phyloP scores from a whole-genome alignment of 495 filamentous ascomycete species.

The Penicillium herquei region DNA sequence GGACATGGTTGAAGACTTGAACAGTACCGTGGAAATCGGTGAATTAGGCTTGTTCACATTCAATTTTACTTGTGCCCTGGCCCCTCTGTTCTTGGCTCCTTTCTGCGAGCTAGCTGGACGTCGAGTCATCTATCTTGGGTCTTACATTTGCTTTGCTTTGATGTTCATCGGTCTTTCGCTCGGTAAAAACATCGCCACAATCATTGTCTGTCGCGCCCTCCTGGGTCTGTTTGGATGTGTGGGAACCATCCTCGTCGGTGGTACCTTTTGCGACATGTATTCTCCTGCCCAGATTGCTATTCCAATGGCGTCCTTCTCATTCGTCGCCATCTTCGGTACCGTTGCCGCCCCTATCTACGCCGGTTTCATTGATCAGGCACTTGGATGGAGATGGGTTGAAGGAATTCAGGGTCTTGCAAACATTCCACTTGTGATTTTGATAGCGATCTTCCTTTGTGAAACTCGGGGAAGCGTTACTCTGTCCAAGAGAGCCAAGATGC shows the following conservation, averaged over 20 bases:
- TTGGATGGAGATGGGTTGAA: conserved; percentile 79
- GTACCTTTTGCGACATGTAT: conserved; percentile 74
- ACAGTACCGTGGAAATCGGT: conserved; percentile 32
- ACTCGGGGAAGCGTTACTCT: conserved; percentile 64
- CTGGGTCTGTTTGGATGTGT: conserved; percentile 75
- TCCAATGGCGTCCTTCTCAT: conserved; percentile 76
- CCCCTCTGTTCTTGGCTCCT: conserved; percentile 44
- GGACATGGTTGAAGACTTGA: conserved; percentile 37
- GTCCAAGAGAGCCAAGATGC: conserved; percentile 58
- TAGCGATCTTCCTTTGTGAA: conserved; percentile 60
- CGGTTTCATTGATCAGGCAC: conserved; percentile 65
- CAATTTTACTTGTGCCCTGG: conserved; percentile 41
- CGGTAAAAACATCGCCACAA: conserved; percentile 64
- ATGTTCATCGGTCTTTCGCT: conserved; percentile 44
- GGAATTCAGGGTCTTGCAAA: conserved; percentile 75
- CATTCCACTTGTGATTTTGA: conserved; percentile 54
- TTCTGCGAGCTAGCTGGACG: conserved; percentile 46
- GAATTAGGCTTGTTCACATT: conserved; percentile 44
- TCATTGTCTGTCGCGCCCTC: conserved; percentile 66
- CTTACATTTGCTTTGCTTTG: conserved; percentile 38
- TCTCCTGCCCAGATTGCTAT: conserved; percentile 70
- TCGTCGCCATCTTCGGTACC: conserved; percentile 71
- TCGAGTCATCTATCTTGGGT: conserved; percentile 37
- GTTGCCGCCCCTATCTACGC: conserved; percentile 70
- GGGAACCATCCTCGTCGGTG: conserved; percentile 76